phyloP scores from a whole-genome alignment of 768 basidiomycete species.

The Mycena leptocephala region DNA sequence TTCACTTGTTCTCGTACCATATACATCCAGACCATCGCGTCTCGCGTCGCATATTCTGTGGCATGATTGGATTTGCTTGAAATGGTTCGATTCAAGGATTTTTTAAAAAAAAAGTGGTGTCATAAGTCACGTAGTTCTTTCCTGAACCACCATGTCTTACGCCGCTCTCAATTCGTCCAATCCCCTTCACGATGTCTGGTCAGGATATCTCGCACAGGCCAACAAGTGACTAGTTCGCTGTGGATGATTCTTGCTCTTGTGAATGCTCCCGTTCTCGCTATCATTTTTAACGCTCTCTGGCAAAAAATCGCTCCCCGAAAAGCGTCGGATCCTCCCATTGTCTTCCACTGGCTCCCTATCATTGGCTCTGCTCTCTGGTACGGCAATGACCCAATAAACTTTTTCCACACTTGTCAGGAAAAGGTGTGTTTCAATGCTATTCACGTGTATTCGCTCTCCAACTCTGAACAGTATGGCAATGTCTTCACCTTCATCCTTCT shows the following conservation, averaged over 20 bases:
- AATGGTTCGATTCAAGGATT: slow-evolving; percentile 20
- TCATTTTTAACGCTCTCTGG: slow-evolving; percentile 82
- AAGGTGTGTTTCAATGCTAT: slow-evolving; percentile 68
- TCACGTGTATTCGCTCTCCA: slow-evolving; percentile 1
- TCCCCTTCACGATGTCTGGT: slow-evolving; percentile 60
- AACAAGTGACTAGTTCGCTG: slow-evolving; percentile 55
- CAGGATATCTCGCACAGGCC: slow-evolving; percentile 60
- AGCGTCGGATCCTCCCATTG: slow-evolving; percentile 85
- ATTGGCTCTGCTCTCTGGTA: slow-evolving; percentile 92
- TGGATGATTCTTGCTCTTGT: slow-evolving; percentile 66
- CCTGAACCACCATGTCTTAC: slow-evolving; percentile 53
- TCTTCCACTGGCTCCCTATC: slow-evolving; percentile 94
- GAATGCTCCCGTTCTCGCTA: slow-evolving; percentile 79
- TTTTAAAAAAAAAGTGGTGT: background rate
- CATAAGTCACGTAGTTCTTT: background rate
- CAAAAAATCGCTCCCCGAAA: slow-evolving; percentile 86
- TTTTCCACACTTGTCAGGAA: slow-evolving; percentile 84
- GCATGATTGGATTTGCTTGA: slow-evolving; percentile 23
- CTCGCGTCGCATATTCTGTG: background rate
- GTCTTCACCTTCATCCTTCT: slow-evolving; percentile 98
- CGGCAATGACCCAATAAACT: slow-evolving; percentile 93
- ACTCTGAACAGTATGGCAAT: slow-evolving; percentile 83
- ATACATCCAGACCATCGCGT: no score
- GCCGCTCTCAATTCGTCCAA: slow-evolving; percentile 55
- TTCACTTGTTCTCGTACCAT: no score